These are phyloP conservation scores for Fusarium sp. DNA, from an alignment of 2,329 filamentous ascomycete species.

Conservation along the genomic window DNA sequence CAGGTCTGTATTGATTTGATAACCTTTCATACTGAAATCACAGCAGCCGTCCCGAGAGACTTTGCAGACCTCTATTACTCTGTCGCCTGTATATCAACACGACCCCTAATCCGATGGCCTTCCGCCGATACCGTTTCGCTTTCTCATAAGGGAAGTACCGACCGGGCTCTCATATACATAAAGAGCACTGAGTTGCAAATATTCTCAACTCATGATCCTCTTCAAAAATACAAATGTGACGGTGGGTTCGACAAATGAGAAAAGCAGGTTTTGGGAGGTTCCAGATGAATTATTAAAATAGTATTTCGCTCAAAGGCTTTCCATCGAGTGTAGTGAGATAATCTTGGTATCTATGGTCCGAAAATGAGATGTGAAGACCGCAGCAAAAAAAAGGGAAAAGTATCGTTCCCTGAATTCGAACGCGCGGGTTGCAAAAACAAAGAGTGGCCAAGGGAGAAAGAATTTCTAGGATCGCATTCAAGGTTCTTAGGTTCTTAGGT, in stretches of 20 bases:
- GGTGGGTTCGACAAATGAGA: neutral
- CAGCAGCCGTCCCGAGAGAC: neutral
- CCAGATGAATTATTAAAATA: neutral
- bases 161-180: neutral
- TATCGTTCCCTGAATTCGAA: neutral
- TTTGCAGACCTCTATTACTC: neutral
- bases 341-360: neutral
- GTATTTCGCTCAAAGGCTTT: neutral
- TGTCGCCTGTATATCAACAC: no score
- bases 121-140: neutral
- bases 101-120: no score
- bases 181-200: neutral
- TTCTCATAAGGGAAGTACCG: neutral
- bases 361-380: neutral
- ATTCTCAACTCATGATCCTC: neutral
- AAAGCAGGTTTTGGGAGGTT: neutral
- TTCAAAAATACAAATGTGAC: neutral
- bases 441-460: conserved; percentile 5
- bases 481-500: conserved; percentile 11
- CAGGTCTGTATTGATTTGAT: neutral
- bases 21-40: neutral
- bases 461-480: neutral
- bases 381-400: neutral
- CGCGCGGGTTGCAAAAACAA: conserved; percentile 9
- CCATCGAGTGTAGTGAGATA: neutral